Percentiles rank a stretch among this genome's conserved stretches.
Conservation (phyloP, 2,329 filamentous ascomycete genomes). For the Neofusicoccum parvum region DNA sequence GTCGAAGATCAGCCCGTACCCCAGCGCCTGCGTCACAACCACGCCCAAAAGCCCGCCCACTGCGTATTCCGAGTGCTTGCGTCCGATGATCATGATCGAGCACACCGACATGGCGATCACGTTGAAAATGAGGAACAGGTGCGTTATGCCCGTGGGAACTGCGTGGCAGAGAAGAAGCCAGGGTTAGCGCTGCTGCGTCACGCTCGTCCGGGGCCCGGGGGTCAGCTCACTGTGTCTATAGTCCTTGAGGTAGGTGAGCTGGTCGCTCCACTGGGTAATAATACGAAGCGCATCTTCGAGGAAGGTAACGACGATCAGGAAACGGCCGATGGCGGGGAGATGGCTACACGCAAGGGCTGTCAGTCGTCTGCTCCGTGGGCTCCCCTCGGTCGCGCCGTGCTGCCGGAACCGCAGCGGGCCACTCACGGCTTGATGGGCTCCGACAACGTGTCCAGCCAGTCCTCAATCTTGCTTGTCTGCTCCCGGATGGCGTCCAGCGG, state of each 20-base stretch:
- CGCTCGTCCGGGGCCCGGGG: slow-evolving; percentile 10
- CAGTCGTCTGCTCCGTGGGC: slow-evolving; percentile 25
- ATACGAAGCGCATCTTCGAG: slow-evolving; percentile 95
- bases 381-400: not conserved
- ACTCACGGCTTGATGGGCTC: slow-evolving; percentile 95
- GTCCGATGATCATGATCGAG: slow-evolving; percentile 83
- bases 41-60: slow-evolving; percentile 88
- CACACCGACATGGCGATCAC: slow-evolving; percentile 83
- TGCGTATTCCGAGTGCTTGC: slow-evolving; percentile 91
- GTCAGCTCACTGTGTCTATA: slow-evolving; percentile 81
- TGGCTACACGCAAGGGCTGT: slow-evolving; percentile 61
- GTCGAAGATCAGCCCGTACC: slow-evolving; percentile 97
- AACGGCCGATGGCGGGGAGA: slow-evolving; percentile 91
- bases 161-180: slow-evolving; percentile 21
- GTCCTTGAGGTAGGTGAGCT: slow-evolving; percentile 88
- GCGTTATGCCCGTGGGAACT: slow-evolving; percentile 89
- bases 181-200: slow-evolving; percentile 18
- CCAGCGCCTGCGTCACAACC: slow-evolving; percentile 89
- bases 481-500: slow-evolving; percentile 86
- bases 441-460: slow-evolving; percentile 80
- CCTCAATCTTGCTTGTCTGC: slow-evolving; percentile 98
- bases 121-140: slow-evolving; percentile 89
- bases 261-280: slow-evolving; percentile 95
- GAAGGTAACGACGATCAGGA: slow-evolving; percentile 97
- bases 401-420: not conserved